These are phyloP conservation scores for Penicillium sp. DNA, from an alignment of 2,329 filamentous ascomycete species.

Conservation along the genomic window DNA sequence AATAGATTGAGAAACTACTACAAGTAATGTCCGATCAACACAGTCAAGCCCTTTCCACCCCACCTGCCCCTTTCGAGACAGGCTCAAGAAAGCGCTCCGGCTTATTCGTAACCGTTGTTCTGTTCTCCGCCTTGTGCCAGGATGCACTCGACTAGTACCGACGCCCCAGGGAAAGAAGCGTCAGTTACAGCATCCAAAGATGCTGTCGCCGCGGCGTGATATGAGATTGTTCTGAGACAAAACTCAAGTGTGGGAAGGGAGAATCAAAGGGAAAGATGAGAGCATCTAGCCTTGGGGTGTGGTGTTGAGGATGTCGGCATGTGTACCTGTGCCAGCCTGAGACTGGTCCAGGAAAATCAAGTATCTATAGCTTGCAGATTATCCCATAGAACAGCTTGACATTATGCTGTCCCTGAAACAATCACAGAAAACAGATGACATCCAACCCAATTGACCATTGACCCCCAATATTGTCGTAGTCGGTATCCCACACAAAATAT, in stretches of 20 bases:
- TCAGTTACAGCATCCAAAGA: constrained; percentile 63
- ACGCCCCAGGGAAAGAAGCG: constrained; percentile 69
- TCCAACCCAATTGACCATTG: neutral
- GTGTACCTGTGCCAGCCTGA: neutral
- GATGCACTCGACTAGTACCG: constrained; percentile 71
- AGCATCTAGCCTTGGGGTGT: neutral
- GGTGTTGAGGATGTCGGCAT: neutral
- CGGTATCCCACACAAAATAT: neutral
- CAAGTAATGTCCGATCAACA: constrained; percentile 76
- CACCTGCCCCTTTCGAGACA: constrained; percentile 78
- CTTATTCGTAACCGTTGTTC: constrained; percentile 91
- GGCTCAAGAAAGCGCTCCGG: constrained; percentile 94
- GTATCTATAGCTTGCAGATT: neutral
- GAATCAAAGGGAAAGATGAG: neutral
- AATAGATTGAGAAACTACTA: constrained; percentile 8
- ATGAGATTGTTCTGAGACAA: constrained; percentile 11
- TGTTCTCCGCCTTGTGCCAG: constrained; percentile 76
- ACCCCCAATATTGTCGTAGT: neutral
- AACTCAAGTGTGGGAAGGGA: constrained; percentile 10
- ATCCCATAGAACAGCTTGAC: constrained; percentile 12
- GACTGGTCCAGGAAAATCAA: neutral
- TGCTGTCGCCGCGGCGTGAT: constrained; percentile 61
- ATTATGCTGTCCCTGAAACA: constrained; percentile 14
- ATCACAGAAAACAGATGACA: constrained; percentile 2
- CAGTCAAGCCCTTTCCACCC: constrained; percentile 95